Base-by-base conservation (phyloP, 139 green algal species). In the Chloropicon primus region DNA sequence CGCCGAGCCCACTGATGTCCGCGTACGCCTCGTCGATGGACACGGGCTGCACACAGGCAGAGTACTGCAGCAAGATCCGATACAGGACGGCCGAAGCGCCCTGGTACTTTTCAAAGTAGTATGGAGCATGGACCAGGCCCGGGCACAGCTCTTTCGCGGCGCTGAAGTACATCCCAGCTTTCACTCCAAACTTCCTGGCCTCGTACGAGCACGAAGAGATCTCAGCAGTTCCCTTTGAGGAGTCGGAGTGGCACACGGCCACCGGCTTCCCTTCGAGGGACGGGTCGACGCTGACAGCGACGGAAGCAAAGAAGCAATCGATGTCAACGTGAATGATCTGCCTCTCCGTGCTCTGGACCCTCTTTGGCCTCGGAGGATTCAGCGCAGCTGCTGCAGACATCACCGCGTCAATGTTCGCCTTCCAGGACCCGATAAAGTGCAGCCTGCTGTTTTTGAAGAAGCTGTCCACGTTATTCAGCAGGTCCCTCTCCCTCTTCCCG, bases 221-320 rank as follows among this genome's bases (percentile, higher is more conserved):
- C 79, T 98, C 94, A 1, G 82, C 91, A 0, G 86, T 91, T 25
- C 94, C 94, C 22, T 83, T 71, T 1, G 79, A 77, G 75, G 81
- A 92, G 84, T 86, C 87, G 73, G 85, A 93, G 87, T 98, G 94
- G 78, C 90, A 89, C 24, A 97, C 91, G 0, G 89, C 92, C 71
- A 97, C 79, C 0, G 84, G 79, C 27, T 82, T 81, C 29, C 85
- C 78, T 24, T 24, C 1, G 21, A 86, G 76, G 26, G 82, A 53
- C 23, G 75, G 78, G 17, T 24, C 89, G 22, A 78, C 74, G 29
- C 71, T 90, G 77, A 79, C 82, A 2, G 93, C 86, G 2, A 90
- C 92, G 0, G 87, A 87, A 0, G 94, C 94, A 86, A 99, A 99
- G 88, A 99, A 99, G 83, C 91, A 96, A 86, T 99, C 94, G 88